A percentile compares a stretch with the other conserved stretches of the same genome.
These are phyloP conservation scores for Prorocentrum cordatum DNA, from an alignment of 169 alveolate species.

Conservation along the genomic window DNA sequence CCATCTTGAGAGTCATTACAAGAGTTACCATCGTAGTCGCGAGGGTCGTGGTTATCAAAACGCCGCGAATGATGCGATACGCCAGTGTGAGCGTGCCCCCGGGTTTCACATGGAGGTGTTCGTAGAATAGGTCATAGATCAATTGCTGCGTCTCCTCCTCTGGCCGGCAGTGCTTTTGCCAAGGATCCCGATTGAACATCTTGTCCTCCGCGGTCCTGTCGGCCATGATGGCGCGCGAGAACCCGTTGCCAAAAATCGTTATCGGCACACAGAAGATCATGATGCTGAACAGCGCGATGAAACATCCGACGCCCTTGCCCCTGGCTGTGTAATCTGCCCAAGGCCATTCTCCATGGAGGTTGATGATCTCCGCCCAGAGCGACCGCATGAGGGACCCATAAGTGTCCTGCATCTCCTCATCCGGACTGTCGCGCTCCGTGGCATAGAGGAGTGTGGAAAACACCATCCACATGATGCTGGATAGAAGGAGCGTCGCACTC, in stretches of 20 bases:
- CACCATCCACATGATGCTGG: not conserved
- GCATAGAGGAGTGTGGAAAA: not conserved
- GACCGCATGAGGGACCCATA: not conserved
- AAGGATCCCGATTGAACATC: not conserved
- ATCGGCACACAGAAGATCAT: conserved; percentile 12
- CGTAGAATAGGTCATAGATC: conserved; percentile 2
- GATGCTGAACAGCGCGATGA: conserved; percentile 3
- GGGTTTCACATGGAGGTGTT: not conserved
- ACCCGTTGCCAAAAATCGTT: not conserved
- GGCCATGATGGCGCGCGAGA: not conserved
- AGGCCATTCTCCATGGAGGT: conserved; percentile 25
- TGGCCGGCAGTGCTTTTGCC: not conserved
- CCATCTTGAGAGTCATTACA: too few species aligned
- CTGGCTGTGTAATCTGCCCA: conserved; percentile 20
- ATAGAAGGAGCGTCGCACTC: too few species aligned
- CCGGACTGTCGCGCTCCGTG: not conserved
- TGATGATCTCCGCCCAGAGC: conserved; percentile 1
- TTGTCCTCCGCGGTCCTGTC: not conserved
- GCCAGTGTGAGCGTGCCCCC: not conserved
- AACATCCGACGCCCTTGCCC: conserved; percentile 6
- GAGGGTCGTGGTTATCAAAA: too few species aligned
- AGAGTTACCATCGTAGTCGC: too few species aligned
- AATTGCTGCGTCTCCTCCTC: not conserved
- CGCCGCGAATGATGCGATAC: too few species aligned
- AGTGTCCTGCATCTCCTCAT: not conserved